Percentiles rank a stretch among this genome's conserved stretches.
These are phyloP conservation scores for Prunella vulgaris DNA, from an alignment of 257 asterid species.

Conservation along the genomic window DNA sequence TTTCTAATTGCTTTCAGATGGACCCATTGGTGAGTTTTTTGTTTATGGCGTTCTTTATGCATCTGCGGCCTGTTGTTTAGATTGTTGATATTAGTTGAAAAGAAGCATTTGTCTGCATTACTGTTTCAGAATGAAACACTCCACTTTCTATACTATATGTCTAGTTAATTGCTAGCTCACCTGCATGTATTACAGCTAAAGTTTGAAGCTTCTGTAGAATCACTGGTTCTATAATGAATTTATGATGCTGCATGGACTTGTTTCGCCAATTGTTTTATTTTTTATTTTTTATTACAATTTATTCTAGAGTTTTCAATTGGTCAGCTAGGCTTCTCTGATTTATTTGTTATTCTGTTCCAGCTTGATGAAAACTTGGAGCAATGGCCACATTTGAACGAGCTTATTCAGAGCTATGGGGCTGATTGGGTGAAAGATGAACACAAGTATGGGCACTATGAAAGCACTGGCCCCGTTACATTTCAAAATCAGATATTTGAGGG, in stretches of 20 bases:
- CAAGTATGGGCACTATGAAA: slow-evolving; percentile 95
- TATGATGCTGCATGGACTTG: slow-evolving; percentile 16
- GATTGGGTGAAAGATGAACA: slow-evolving; percentile 88
- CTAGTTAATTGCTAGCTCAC: background rate
- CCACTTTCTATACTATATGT: background rate
- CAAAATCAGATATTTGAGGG: slow-evolving; percentile 87
- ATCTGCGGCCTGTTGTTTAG: background rate
- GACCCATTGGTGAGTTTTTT: slow-evolving; percentile 79
- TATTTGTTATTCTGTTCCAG: slow-evolving; percentile 28
- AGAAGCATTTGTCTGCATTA: slow-evolving; percentile 2
- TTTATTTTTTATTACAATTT: background rate
- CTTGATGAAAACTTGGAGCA: slow-evolving; percentile 94
- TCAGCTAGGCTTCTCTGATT: background rate
- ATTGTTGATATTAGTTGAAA: slow-evolving; percentile 1
- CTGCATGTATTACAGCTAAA: background rate
- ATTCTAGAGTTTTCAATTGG: background rate
- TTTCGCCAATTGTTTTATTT: background rate
- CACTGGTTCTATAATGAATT: slow-evolving; percentile 1
- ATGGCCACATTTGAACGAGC: slow-evolving; percentile 99
- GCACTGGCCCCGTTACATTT: slow-evolving; percentile 58
- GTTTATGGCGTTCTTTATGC: background rate
- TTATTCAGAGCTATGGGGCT: slow-evolving; percentile 84
- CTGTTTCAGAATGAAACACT: background rate
- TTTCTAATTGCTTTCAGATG: slow-evolving; percentile 60
- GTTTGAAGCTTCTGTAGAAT: background rate